phyloP scores from a whole-genome alignment of 192 early-diverging fungal species.

The Umbelopsis sp. region DNA sequence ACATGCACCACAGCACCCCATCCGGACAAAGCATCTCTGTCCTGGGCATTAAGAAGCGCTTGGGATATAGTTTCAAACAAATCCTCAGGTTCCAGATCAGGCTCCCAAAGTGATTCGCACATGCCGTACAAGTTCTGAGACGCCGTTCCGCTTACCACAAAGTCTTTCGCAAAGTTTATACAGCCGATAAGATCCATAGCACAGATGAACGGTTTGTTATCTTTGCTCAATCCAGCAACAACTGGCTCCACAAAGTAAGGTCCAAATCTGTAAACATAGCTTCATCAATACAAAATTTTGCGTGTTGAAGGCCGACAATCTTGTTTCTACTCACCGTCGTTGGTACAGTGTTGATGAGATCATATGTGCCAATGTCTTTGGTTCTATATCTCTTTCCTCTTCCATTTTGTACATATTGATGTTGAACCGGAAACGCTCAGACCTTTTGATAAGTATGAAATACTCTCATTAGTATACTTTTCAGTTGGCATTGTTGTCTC shows the following conservation, averaged over 20 bases:
- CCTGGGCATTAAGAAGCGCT: slow-evolving; percentile 89
- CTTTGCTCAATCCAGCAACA: slow-evolving; percentile 91
- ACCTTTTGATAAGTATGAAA: slow-evolving; percentile 44
- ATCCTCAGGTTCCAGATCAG: slow-evolving; percentile 95
- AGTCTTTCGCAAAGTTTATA: slow-evolving; percentile 89
- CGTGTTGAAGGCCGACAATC: not conserved
- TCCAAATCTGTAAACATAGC: slow-evolving; percentile 74
- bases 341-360: slow-evolving; percentile 97
- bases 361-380: slow-evolving; percentile 90
- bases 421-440: slow-evolving; percentile 89
- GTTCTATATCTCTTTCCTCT: slow-evolving; percentile 96
- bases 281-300: not conserved
- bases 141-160: slow-evolving; percentile 94
- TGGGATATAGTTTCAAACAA: slow-evolving; percentile 98
- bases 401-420: slow-evolving; percentile 94
- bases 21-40: slow-evolving; percentile 92
- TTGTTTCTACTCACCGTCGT: slow-evolving; percentile 55
- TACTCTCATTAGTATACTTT: no score
- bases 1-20: slow-evolving; percentile 97
- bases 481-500: no score
- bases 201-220: slow-evolving; percentile 91
- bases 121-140: slow-evolving; percentile 88
- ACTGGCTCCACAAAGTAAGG: slow-evolving; percentile 96
- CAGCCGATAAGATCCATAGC: slow-evolving; percentile 96
- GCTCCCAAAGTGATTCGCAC: slow-evolving; percentile 98